phyloP scores from a whole-genome alignment of 1,139 yeast species.

The Debaryomycetaceae sp. region DNA sequence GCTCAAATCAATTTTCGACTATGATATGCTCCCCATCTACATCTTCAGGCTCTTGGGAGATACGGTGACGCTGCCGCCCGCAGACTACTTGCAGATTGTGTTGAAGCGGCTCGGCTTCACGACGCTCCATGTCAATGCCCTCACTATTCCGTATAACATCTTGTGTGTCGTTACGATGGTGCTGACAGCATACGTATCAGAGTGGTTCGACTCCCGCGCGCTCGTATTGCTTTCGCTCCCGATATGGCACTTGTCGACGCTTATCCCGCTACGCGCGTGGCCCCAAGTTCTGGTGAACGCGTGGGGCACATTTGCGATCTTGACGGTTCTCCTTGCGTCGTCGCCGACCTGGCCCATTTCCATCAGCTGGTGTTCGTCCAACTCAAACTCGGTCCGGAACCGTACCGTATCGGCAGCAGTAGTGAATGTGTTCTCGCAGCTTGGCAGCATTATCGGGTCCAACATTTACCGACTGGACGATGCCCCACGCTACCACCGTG shows the following conservation, averaged over 20 bases:
- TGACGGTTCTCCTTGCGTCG: slow-evolving; percentile 11
- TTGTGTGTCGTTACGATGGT: slow-evolving; percentile 28
- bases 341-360: slow-evolving; percentile 11
- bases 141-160: slow-evolving; percentile 41
- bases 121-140: slow-evolving; percentile 42
- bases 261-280: slow-evolving; percentile 11
- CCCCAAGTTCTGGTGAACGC: slow-evolving; percentile 8
- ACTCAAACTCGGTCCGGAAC: slow-evolving; percentile 11
- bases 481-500: slow-evolving; percentile 16
- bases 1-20: slow-evolving; percentile 34
- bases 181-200: slow-evolving; percentile 28
- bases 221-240: slow-evolving; percentile 8
- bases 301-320: slow-evolving; percentile 13
- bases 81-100: slow-evolving; percentile 40
- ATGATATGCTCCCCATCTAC: slow-evolving; percentile 47
- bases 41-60: slow-evolving; percentile 38
- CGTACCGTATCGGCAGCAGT: slow-evolving; percentile 15
- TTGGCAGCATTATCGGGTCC: slow-evolving; percentile 9
- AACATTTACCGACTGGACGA: slow-evolving; percentile 18
- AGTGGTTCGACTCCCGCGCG: slow-evolving; percentile 25
- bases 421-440: slow-evolving; percentile 13
- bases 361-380: slow-evolving; percentile 12
- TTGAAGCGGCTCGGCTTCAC: slow-evolving; percentile 44
- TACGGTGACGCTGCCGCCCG: slow-evolving; percentile 29
- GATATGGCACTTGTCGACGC: slow-evolving; percentile 9